Percentiles rank a stretch among this genome's conserved stretches.
Conservation (phyloP, 352 stramenopile genomes). For the Phytophthora palmivora region DNA sequence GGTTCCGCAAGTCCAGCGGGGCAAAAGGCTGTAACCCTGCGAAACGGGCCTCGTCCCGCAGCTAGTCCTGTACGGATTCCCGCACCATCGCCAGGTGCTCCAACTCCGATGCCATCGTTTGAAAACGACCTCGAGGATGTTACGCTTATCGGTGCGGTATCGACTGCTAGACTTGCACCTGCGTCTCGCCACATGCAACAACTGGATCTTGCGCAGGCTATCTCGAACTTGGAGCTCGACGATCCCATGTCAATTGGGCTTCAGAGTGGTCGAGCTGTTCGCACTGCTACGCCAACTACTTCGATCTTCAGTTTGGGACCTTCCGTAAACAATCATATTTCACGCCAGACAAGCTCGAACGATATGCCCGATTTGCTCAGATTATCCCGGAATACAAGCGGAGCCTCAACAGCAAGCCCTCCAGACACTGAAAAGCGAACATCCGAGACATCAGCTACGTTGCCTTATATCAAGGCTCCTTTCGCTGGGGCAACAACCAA, state of each 20-base stretch:
- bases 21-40: conserved; percentile 1
- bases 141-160: conserved; percentile 26
- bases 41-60: conserved; percentile 15
- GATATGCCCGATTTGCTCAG: conserved; percentile 40
- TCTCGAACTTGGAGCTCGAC: conserved; percentile 77
- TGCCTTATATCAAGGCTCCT: conserved; percentile 38
- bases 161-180: conserved; percentile 44
- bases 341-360: conserved; percentile 27
- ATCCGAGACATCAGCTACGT: conserved; percentile 38
- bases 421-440: conserved; percentile 11
- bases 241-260: conserved; percentile 71
- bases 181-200: conserved; percentile 78
- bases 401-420: conserved; percentile 17
- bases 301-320: conserved; percentile 74
- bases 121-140: conserved; percentile 35
- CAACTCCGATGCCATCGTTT: conserved; percentile 38
- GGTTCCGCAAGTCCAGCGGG: background rate
- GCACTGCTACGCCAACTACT: conserved; percentile 55
- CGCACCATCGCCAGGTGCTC: conserved; percentile 16
- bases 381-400: conserved; percentile 34
- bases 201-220: conserved; percentile 69
- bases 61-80: conserved; percentile 12
- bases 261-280: conserved; percentile 39
- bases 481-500: conserved; percentile 4
- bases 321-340: conserved; percentile 36